Percentiles rank a stretch among this genome's conserved stretches.
Conservation (phyloP, 306 rosid genomes). For the Delonix regia region DNA sequence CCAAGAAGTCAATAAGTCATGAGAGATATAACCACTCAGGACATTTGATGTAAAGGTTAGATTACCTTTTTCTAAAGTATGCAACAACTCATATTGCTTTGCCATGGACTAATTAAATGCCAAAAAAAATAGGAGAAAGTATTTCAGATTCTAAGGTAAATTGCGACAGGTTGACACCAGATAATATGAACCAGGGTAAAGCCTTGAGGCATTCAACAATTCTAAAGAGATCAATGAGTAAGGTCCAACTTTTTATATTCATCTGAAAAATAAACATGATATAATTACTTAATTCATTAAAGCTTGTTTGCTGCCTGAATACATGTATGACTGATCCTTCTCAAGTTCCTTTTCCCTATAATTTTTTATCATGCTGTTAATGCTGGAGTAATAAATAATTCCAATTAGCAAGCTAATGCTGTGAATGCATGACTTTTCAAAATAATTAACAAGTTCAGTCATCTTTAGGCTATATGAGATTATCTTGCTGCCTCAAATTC, state of each 20-base stretch:
- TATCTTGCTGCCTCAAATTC: neutral
- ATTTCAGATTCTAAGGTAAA: conserved; percentile 3
- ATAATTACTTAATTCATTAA: neutral
- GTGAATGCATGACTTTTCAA: neutral
- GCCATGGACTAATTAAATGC: conserved; percentile 16
- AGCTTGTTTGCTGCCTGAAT: neutral
- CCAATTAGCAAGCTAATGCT: no score
- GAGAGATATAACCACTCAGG: neutral
- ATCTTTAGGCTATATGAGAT: neutral
- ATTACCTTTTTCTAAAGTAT: neutral
- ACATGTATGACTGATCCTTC: neutral
- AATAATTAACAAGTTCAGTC: neutral
- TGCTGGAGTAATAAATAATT: neutral
- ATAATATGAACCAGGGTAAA: neutral
- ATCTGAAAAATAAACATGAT: neutral
- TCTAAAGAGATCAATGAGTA: neutral
- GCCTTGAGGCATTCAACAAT: conserved; percentile 1
- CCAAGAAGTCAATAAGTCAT: conserved; percentile 26
- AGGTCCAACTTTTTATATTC: neutral
- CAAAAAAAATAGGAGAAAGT: neutral
- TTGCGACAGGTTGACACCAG: neutral
- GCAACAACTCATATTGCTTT: neutral
- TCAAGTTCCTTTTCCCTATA: neutral
- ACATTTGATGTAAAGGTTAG: neutral
- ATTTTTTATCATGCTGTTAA: neutral